phyloP scores from a whole-genome alignment of 139 green algal species.

The Chlorella sp. region DNA sequence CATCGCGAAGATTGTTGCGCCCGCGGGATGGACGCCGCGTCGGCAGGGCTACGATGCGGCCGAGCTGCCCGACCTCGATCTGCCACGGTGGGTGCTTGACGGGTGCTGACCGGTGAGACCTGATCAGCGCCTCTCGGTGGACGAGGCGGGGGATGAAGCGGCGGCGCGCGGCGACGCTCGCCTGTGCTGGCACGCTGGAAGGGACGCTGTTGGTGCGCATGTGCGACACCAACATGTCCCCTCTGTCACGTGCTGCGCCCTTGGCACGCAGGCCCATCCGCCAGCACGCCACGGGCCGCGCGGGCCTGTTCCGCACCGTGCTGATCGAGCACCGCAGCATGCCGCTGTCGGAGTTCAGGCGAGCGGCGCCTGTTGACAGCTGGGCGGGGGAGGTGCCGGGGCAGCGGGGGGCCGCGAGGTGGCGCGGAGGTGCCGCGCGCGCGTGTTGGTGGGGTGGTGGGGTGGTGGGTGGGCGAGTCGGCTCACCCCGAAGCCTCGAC shows the following conservation, averaged over 20 bases:
- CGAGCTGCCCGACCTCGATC: slow-evolving; percentile 45
- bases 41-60: too few relatives aligned
- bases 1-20: slow-evolving; percentile 24
- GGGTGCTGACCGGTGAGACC: background rate
- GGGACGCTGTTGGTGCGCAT: background rate
- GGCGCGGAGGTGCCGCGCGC: too few relatives aligned
- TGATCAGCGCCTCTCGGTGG: background rate
- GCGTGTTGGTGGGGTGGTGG: too few relatives aligned
- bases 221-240: background rate
- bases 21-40: slow-evolving; percentile 53
- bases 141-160: background rate
- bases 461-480: too few relatives aligned
- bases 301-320: slow-evolving; percentile 74
- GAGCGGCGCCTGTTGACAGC: background rate
- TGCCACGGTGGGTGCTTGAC: slow-evolving; percentile 41
- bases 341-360: slow-evolving; percentile 35
- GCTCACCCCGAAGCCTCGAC: too few relatives aligned
- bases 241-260: background rate
- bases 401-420: too few relatives aligned
- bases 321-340: slow-evolving; percentile 65
- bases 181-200: background rate
- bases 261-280: slow-evolving; percentile 41
- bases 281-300: slow-evolving; percentile 74
- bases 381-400: too few relatives aligned
- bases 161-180: background rate